Conservation (phyloP, 2,329 filamentous ascomycete genomes). For the Gliomastix tumulicola region DNA sequence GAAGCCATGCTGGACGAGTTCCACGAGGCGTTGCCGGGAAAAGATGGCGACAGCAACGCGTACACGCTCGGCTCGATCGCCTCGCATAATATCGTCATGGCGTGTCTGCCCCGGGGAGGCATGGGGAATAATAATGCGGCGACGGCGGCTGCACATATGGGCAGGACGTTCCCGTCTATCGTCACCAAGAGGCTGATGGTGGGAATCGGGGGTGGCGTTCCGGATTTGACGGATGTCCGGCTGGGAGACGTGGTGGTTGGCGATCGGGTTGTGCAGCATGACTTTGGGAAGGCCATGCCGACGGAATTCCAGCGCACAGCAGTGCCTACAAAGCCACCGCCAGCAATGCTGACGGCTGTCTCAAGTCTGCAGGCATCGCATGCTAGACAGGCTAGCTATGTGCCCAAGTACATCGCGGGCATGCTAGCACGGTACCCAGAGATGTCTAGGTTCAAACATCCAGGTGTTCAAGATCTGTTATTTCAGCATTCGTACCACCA, state of each 20-base stretch:
- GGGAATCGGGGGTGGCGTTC: slow-evolving; percentile 13
- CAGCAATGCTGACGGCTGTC: no score
- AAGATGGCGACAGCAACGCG: slow-evolving; percentile 5
- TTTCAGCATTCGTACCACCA: slow-evolving; percentile 1
- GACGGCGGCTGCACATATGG: slow-evolving; percentile 19
- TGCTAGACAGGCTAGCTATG: not conserved
- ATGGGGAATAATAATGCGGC: slow-evolving; percentile 15
- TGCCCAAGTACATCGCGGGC: no score
- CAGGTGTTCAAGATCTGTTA: not conserved
- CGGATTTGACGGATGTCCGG: slow-evolving; percentile 10
- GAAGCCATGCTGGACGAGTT: slow-evolving; percentile 10
- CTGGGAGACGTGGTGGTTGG: slow-evolving; percentile 9
- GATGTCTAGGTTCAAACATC: no score
- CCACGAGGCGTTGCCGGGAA: slow-evolving; percentile 1
- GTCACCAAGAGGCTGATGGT: slow-evolving; percentile 10
- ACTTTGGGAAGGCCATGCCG: slow-evolving; percentile 5
- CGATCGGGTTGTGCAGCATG: slow-evolving; percentile 3
- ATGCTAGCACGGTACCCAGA: no score
- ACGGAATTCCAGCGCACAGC: not conserved
- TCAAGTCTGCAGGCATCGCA: not conserved
- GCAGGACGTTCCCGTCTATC: slow-evolving; percentile 19
- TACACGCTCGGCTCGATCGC: slow-evolving; percentile 8
- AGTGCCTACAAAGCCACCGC: no score
- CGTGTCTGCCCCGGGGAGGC: slow-evolving; percentile 8
- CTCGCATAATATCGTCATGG: slow-evolving; percentile 10